Percentiles rank a stretch among this genome's conserved stretches.
phyloP scores from a whole-genome alignment of 2,329 filamentous ascomycete genomes.

The Phaeosphaeria sp. region DNA sequence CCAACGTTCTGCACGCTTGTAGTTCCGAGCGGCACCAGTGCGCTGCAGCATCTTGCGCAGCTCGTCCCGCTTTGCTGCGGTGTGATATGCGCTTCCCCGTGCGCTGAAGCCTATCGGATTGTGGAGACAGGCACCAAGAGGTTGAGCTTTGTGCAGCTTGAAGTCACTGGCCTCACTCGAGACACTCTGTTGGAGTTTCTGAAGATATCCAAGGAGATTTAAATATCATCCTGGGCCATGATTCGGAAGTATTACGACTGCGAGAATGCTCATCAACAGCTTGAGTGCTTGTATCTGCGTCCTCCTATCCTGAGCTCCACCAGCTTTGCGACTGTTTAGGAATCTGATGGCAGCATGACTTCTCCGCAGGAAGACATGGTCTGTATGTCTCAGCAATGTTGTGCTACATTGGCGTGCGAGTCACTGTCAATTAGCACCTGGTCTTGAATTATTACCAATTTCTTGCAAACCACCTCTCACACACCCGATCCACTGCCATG shows the following conservation, averaged over 20 bases:
- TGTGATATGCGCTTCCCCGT: not conserved
- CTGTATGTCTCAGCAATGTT: not conserved
- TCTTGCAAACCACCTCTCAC: not conserved
- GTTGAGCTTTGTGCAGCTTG: not conserved
- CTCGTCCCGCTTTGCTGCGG: slow-evolving; percentile 4
- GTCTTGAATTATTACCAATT: not conserved
- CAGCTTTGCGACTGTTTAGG: not conserved
- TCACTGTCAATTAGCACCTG: not conserved
- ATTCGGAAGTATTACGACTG: not conserved
- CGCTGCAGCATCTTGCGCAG: slow-evolving; percentile 12
- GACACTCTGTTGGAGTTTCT: not conserved
- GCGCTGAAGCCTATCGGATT: slow-evolving; percentile 3
- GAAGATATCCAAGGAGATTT: not conserved
- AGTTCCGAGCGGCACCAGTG: slow-evolving; percentile 6
- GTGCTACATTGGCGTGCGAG: not conserved
- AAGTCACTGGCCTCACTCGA: not conserved
- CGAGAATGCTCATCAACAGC: not conserved
- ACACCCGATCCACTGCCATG: not conserved
- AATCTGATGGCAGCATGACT: not conserved
- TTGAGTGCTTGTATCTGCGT: not conserved
- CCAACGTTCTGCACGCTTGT: slow-evolving; percentile 11
- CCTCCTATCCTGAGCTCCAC: not conserved
- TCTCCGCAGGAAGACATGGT: not conserved
- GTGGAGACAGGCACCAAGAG: not conserved
- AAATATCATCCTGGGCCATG: not conserved